phyloP scores from a whole-genome alignment of 495 filamentous ascomycete genomes.

The Emericellopsis terricola region DNA sequence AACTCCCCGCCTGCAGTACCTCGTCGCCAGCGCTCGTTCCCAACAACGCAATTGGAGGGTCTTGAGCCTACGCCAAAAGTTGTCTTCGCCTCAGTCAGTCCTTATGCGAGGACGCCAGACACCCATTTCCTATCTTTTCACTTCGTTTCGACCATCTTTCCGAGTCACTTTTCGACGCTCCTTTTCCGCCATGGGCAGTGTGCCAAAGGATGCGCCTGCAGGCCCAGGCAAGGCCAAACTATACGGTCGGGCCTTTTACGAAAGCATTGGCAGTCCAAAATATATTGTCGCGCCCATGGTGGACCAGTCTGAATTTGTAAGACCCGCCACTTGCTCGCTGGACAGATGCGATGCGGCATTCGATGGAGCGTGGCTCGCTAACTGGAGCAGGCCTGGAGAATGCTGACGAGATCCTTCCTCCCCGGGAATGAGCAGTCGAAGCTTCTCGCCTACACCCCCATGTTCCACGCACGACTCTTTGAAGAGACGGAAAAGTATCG shows the following conservation, averaged over 20 bases:
- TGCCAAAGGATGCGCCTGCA: conserved; percentile 9
- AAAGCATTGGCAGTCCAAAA: conserved; percentile 81
- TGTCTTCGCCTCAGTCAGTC: no score
- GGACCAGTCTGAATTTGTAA: conserved; percentile 90
- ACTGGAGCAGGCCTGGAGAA: conserved; percentile 64
- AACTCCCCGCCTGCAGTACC: no score
- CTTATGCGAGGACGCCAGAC: no score
- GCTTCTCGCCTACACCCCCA: conserved; percentile 75
- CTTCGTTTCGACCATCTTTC: no score
- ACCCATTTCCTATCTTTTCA: no score
- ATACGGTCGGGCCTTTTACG: conserved; percentile 75
- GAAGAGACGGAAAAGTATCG: conserved; percentile 58
- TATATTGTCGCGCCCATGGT: conserved; percentile 94
- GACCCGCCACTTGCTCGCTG: conserved; percentile 10
- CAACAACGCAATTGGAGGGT: no score
- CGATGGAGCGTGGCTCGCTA: conserved; percentile 5
- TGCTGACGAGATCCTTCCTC: conserved; percentile 83
- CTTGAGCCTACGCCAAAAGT: no score
- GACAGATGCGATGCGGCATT: not conserved
- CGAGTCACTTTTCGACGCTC: conserved; percentile 1
- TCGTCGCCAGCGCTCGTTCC: no score
- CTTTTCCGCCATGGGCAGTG: no score
- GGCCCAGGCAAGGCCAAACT: conserved; percentile 34
- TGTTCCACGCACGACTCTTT: conserved; percentile 86
- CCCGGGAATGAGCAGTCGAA: conserved; percentile 35